Evolutionary conservation across 2,329 filamentous ascomycete genomes (phyloP), one percentile per base, ranked within the genome.

Genomic region (Tolypocladium ophioglossoides): DNA sequence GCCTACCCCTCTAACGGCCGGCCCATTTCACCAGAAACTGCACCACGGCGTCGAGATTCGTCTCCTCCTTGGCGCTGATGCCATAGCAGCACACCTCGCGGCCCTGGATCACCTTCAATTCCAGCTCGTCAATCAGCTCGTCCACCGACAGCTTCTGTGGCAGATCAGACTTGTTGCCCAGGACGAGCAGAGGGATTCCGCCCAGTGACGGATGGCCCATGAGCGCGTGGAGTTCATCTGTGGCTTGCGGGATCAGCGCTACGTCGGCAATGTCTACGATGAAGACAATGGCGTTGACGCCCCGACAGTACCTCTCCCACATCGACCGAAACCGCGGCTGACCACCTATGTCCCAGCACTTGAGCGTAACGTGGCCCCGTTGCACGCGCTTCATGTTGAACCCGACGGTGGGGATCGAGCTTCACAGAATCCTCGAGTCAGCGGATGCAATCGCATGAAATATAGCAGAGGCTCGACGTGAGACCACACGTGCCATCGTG

Each of bases 311-410:
- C 67, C 94, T 82, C 78, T 99, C 94, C 94, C 94, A 99, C 94
- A 99, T 99, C 63, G 89, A 89, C 66, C 94, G 88, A 76, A 97
- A 99, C 61, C 92, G 84, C 63, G 94, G 92, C 74, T 99, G 94
- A 53, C 94, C 94, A 63, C 94, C 94, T 60, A 99, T 84, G 75
- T 99, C 94, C 94, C 94, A 99, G 74, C 94, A 99, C 75, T 97
- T 97, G 66, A 99, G 79, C 64, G 94, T 95, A 70, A 99, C 94
- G 82, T 97, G 92, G 63, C 94, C 94, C 68, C 94, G 92, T 74
- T 96, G 91, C 64, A 99, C 91, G 62, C 88, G 86, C 79, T 97
- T 97, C 85, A 96, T 96, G 73, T 97, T 99, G 78, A 97, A 97
- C 61, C 94, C 94, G 65, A 99, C 92, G 18, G 94, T 99, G 58